Evolutionary conservation across 1,139 yeast species (phyloP), one percentile per base, ranked within the genome.

Genomic region (Debaryomyces sp.): DNA sequence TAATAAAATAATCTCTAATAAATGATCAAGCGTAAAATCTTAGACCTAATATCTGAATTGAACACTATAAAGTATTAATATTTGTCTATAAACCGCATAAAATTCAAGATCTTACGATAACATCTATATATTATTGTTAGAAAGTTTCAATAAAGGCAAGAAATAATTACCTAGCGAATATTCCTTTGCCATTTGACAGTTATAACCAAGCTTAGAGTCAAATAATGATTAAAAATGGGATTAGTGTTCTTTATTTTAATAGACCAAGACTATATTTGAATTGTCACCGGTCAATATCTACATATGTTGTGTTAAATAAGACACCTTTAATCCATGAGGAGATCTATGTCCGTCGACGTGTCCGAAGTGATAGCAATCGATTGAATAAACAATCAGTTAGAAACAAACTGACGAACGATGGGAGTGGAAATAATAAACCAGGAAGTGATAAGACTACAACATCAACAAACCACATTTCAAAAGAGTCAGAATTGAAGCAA

Each of bases 151-250:
- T 21, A 18, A 17, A 21, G 26, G 17, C 26, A 21, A 22, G 26
- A 35, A 12, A 17, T 35, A 35, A 35, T 18, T 35, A 21, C 12
- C 13, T 18, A 6, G 26, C 15, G 12, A 10, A 21, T n/a, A 12
- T 22, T 35, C 26, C 38, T 5, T 22, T 12, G 38, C 13, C 38
- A 26, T 27, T 35, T 42, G 39, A 34, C 33, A 22, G 24, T 15
- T 26, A 42, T 24, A 42, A 34, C 12, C 34, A 40, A 21, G 24
- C 17, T 7, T 12, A 39, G 17, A 29, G 15, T 15, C 22, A 17
- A 26, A 41, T 22, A 21, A 39, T 40, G 50, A 47, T 35, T 37
- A 41, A 33, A 44, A 39, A 37, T 33, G 41, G 40, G 17, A 18
- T 43, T 36, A 41, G 12, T 29, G 15, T 29, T n/a, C 26, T 44